Conservation (phyloP, 148 eudicot species). For the Cornus kousa region DNA sequence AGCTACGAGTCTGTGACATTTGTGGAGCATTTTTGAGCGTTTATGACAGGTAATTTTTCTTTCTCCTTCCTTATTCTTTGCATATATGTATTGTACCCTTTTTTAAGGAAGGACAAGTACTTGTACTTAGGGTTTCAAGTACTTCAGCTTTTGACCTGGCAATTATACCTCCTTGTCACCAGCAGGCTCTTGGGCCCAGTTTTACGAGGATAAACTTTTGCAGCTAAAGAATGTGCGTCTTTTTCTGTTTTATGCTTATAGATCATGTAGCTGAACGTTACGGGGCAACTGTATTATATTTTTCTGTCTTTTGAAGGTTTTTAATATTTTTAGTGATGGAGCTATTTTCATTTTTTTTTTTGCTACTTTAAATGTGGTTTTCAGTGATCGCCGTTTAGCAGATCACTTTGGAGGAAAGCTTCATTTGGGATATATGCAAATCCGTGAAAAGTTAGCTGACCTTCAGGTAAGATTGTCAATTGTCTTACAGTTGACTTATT, state of each 20-base stretch:
- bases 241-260: conserved; percentile 63
- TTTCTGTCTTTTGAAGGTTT: conserved; percentile 1
- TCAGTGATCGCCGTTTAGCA: conserved; percentile 95
- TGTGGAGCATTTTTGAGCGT: conserved; percentile 99
- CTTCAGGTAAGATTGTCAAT: conserved; percentile 57
- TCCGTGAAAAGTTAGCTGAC: conserved; percentile 90
- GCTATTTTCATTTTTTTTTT: conserved; percentile 1
- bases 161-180: conserved; percentile 92
- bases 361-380: conserved; percentile 22
- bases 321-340: background rate
- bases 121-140: conserved; percentile 44
- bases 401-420: conserved; percentile 99
- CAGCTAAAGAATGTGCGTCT: conserved; percentile 93
- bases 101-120: conserved; percentile 34
- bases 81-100: background rate
- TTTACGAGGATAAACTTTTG: conserved; percentile 91
- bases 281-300: conserved; percentile 16
- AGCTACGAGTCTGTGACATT: conserved; percentile 97
- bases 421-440: conserved; percentile 97
- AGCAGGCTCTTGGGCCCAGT: conserved; percentile 97
- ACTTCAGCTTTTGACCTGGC: conserved; percentile 83
- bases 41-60: conserved; percentile 74
- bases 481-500: background rate
- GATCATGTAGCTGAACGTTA: conserved; percentile 55
- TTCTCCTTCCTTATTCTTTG: background rate